phyloP scores from a whole-genome alignment of 1,284 basidiomycete genomes.

The Puccinia hordei region DNA sequence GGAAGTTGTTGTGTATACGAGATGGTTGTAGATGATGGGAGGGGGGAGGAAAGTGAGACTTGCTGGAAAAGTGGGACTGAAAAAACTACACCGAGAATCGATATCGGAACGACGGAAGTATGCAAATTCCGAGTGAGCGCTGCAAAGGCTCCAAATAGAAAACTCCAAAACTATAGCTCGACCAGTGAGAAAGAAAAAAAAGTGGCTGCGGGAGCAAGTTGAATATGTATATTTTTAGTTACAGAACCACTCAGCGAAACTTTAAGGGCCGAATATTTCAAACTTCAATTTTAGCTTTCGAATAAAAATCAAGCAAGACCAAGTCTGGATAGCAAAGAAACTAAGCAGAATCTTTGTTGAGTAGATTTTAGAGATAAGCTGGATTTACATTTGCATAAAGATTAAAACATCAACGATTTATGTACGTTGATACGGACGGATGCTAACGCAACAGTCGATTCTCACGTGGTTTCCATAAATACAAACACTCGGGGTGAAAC shows the following conservation, averaged over 20 bases:
- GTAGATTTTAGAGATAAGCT: too few species aligned
- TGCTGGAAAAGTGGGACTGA: neutral
- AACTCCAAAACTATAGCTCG: neutral
- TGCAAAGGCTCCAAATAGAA: neutral
- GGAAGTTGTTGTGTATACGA: neutral
- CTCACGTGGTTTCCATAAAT: neutral
- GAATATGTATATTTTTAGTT: neutral
- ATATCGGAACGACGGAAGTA: slow-evolving; percentile 3
- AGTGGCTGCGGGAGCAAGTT: neutral
- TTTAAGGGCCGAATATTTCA: too few species aligned
- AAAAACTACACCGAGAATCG: neutral
- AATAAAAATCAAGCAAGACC: too few species aligned
- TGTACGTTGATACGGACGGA: neutral
- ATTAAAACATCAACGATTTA: neutral
- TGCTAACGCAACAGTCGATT: neutral
- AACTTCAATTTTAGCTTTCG: too few species aligned
- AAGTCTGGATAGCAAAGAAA: neutral
- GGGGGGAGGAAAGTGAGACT: neutral
- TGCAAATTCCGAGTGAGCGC: neutral
- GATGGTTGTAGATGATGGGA: neutral
- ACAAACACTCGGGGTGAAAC: neutral
- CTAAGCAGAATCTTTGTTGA: neutral
- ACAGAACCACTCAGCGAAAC: too few species aligned
- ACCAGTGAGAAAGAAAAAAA: neutral
- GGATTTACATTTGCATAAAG: too few species aligned